Evolutionary conservation across 2,329 filamentous ascomycete genomes (phyloP), one percentile per base, ranked within the genome.

Genomic region (Metarhizium rileyi): DNA sequence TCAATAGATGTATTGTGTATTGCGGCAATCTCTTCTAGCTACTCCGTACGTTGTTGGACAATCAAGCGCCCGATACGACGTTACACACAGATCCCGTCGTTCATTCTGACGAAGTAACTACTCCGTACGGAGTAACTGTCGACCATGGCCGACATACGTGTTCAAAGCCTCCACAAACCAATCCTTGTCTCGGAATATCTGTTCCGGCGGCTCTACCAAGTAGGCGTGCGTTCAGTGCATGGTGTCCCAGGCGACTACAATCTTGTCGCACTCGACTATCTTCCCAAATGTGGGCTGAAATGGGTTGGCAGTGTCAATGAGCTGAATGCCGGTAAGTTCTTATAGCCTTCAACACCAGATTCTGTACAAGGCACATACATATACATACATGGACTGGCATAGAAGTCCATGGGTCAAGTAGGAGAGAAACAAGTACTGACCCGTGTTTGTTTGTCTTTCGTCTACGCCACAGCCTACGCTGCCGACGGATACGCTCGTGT

Each of bases 401-500:
- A n/a, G n/a, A n/a, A n/a, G n/a, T n/a, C n/a, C 7, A 16, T 33
- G 30, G 27, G 30, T 12, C 30, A n/a, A n/a, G n/a, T n/a, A n/a
- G n/a, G 30, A 33, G 30, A 33, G 12, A 16, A 16, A 16, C 30
- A 10, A 14, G 6, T 30, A 38, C 56, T 59, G 46, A 56, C 56
- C 52, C 50, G 59, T 51, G 44, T 38, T 35, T 35, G n/a, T n/a
- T n/a, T n/a, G n/a, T n/a, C n/a, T n/a, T n/a, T n/a, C n/a, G n/a
- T n/a, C 16, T 20, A 4, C 46, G 25, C 28, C 23, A 25, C 60
- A 79, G 84, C 82, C 18, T 90, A 90, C 59, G 85, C 86, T 26
- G 84, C 86, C n/a, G 86, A 90, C 67, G 86, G 86, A 23, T 90
- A 90, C 62, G 84, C 84, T 50, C 77, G 86, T 54, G 76, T 87